phyloP scores from a whole-genome alignment of 1,139 yeast genomes.

The Hemisphaericaspora subhashii region DNA sequence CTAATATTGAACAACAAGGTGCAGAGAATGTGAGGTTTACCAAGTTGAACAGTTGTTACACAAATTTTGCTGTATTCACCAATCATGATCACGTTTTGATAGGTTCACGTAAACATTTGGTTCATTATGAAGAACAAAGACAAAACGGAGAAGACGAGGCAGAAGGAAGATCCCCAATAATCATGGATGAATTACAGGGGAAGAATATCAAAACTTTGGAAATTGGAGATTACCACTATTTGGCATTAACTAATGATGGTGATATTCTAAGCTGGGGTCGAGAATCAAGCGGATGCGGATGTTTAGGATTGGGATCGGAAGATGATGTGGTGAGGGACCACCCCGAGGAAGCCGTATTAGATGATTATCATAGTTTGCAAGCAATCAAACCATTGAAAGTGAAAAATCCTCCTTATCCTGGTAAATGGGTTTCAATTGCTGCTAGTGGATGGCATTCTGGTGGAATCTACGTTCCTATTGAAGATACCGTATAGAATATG shows the following conservation, averaged over 20 bases:
- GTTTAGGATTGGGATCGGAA: slow-evolving; percentile 63
- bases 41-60: slow-evolving; percentile 31
- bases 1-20: slow-evolving; percentile 16
- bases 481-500: not conserved
- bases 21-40: slow-evolving; percentile 11
- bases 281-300: slow-evolving; percentile 65
- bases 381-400: slow-evolving; percentile 49
- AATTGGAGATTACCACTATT: slow-evolving; percentile 72
- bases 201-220: slow-evolving; percentile 47
- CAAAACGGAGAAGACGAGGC: slow-evolving; percentile 17
- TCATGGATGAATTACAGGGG: slow-evolving; percentile 49
- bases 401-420: slow-evolving; percentile 26
- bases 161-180: slow-evolving; percentile 10
- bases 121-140: slow-evolving; percentile 33
- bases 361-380: slow-evolving; percentile 35
- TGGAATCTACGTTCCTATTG: slow-evolving; percentile 36
- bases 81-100: slow-evolving; percentile 25
- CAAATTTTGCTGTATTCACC: slow-evolving; percentile 29
- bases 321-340: slow-evolving; percentile 19
- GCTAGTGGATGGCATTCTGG: slow-evolving; percentile 87
- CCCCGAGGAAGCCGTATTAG: slow-evolving; percentile 14
- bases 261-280: slow-evolving; percentile 68
- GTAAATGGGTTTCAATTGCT: slow-evolving; percentile 52
- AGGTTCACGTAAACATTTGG: slow-evolving; percentile 13
- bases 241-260: slow-evolving; percentile 64